Conservation (phyloP, 441 rosid species). For the Adansonia grandidieri region DNA sequence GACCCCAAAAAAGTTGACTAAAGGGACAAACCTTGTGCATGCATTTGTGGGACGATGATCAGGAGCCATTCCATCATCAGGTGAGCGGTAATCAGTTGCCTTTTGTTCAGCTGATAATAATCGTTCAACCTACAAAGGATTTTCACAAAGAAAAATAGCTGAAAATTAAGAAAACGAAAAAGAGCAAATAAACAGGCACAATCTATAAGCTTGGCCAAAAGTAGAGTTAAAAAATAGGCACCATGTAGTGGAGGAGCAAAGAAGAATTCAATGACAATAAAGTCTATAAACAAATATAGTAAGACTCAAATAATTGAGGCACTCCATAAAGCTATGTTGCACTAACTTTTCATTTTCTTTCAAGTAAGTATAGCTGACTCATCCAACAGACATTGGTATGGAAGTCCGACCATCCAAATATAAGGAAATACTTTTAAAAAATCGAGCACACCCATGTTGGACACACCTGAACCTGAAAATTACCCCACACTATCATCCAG, state of each 20-base stretch:
- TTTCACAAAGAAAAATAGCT: conserved; percentile 22
- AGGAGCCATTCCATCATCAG: conserved; percentile 94
- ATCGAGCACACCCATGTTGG: not conserved
- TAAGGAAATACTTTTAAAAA: not conserved
- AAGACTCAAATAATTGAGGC: not conserved
- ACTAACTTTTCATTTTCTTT: not conserved
- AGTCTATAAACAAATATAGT: not conserved
- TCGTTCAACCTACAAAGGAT: conserved; percentile 74
- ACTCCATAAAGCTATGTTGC: not conserved
- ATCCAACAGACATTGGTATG: not conserved
- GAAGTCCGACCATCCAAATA: conserved; percentile 1
- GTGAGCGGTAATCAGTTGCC: conserved; percentile 90
- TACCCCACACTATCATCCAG: conserved; percentile 21
- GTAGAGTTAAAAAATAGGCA: not conserved
- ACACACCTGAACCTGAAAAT: not conserved
- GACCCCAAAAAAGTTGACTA: conserved; percentile 22
- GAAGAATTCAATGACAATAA: not conserved
- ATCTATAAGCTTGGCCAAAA: conserved; percentile 24
- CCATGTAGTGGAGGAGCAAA: not conserved
- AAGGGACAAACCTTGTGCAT: conserved; percentile 75
- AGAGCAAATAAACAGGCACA: not conserved
- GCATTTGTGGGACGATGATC: conserved; percentile 99
- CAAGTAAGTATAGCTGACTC: not conserved
- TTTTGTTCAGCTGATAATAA: conserved; percentile 94
- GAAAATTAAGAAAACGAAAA: conserved; percentile 16